Percentiles rank a stretch among this genome's conserved stretches.
phyloP scores from a whole-genome alignment of 768 basidiomycete genomes.

The Scleroderma bovista region DNA sequence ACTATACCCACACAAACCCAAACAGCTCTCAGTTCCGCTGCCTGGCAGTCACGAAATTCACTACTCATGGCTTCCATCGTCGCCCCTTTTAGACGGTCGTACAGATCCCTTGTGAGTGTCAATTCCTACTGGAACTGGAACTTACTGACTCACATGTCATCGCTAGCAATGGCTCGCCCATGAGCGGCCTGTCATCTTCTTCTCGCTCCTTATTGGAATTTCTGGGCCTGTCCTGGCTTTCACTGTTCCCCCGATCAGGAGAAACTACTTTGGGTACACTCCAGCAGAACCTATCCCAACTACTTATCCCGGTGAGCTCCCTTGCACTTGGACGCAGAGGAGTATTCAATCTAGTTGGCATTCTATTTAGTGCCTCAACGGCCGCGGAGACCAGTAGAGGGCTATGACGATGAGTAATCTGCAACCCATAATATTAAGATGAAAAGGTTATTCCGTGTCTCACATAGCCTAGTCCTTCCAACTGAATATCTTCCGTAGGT shows the following conservation, averaged over 20 bases:
- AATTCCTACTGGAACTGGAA: background rate
- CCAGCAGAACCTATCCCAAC: constrained; percentile 66
- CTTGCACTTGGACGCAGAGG: background rate
- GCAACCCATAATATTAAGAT: background rate
- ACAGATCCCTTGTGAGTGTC: constrained; percentile 24
- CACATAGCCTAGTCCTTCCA: too few species aligned
- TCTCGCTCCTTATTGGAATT: constrained; percentile 68
- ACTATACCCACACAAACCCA: constrained; percentile 12
- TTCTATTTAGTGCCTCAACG: constrained; percentile 60
- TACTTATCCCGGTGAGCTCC: constrained; percentile 69
- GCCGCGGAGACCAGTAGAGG: constrained; percentile 58
- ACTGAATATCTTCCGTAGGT: too few species aligned
- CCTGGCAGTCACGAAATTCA: background rate
- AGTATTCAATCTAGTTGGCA: background rate
- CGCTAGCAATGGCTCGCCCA: constrained; percentile 83
- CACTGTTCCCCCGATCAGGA: constrained; percentile 73
- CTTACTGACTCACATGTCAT: background rate
- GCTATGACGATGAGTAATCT: constrained; percentile 63
- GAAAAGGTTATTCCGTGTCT: too few species aligned
- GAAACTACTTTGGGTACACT: constrained; percentile 61
- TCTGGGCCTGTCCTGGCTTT: constrained; percentile 73
- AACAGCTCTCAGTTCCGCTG: constrained; percentile 16
- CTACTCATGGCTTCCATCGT: constrained; percentile 23
- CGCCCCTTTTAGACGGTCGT: constrained; percentile 24
- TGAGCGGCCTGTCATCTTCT: constrained; percentile 89